Base-by-base conservation (phyloP, 2,329 filamentous ascomycete genomes). In the Paecilomyces niveus region DNA sequence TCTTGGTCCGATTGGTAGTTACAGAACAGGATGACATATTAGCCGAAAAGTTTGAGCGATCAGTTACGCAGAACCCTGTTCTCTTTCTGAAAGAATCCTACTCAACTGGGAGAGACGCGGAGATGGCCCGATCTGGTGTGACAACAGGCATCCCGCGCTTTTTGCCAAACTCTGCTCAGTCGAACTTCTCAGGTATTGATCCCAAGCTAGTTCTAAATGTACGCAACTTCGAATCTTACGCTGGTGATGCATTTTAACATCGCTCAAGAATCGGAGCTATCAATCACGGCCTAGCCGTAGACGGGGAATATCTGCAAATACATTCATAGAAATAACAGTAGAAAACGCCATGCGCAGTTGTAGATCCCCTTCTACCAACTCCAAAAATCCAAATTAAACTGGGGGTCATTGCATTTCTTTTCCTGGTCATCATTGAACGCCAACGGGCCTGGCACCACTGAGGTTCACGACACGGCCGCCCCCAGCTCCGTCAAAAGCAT, bases 401-500 rank as follows among this genome's bases (percentile, higher is more conserved):
- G 9, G 5, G n/a, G 39, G 18, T 7, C n/a, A 45, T 45, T 45
- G 5, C 8, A 18, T 45, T 18, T 9, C 39, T n/a, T 9, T 45
- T 18, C 39, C 39, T 8, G 18, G 35, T 8, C 39, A 11, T 65
- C 57, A 72, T 59, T 70, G 68, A 4, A 67, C 62, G 7, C 79
- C 79, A n/a, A 77, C 78, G 9, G 82, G 78, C 62, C 81, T 79
- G 22, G 81, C 82, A 3, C 82, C 81, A 56, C 76, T 79, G 58
- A 87, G 67, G 67, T 83, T 83, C 3, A 87, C 76, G 13, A 87
- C 82, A 49, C 81, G 79, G 3, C 83, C 83, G 26, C 76, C 74
- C n/a, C 74, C 73, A 58, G 65, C 65, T 62, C 68, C 51, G 58
- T 68, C 55, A 59, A 66, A 45, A 9, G 56, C 22, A 55, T 53